A percentile compares a stretch with the other conserved stretches of the same genome.
These are phyloP conservation scores for Actinomortierella ambigua DNA, from an alignment of 371 early-diverging fungal genomes.

Conservation along the genomic window DNA sequence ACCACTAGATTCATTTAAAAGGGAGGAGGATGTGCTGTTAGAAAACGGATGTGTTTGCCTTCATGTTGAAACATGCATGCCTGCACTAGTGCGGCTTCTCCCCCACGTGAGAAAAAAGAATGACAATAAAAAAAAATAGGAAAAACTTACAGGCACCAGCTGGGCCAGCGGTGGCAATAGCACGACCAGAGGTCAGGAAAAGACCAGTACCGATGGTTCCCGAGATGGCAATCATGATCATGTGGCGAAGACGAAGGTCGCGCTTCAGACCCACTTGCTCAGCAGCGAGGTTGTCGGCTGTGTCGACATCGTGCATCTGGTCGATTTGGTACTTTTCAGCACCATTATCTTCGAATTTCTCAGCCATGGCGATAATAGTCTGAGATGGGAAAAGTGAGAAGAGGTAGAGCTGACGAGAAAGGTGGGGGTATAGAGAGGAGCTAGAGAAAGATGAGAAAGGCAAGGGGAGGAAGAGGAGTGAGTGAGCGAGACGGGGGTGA, in stretches of 20 bases:
- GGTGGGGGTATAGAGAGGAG: not conserved
- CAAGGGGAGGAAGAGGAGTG: not conserved
- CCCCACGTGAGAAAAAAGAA: not conserved
- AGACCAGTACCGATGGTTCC: slow-evolving; percentile 88
- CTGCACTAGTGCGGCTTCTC: too few relatives aligned
- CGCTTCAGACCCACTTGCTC: slow-evolving; percentile 54
- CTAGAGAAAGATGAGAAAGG: not conserved
- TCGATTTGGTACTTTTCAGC: slow-evolving; percentile 14
- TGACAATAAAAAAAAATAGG: not conserved
- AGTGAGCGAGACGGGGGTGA: not conserved
- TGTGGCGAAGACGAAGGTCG: slow-evolving; percentile 66
- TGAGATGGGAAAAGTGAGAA: not conserved
- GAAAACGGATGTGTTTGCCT: not conserved
- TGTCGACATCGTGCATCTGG: slow-evolving; percentile 12
- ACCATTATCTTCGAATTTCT: slow-evolving; percentile 15
- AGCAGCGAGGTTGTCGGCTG: slow-evolving; percentile 4
- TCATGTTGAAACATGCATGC: too few relatives aligned
- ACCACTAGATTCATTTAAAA: slow-evolving; percentile 50
- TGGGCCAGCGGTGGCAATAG: slow-evolving; percentile 79
- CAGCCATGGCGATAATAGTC: slow-evolving; percentile 9
- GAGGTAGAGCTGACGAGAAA: not conserved
- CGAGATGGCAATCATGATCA: slow-evolving; percentile 83
- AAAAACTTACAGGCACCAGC: slow-evolving; percentile 60
- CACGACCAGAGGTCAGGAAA: slow-evolving; percentile 80
- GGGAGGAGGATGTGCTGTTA: slow-evolving; percentile 1